These are phyloP conservation scores for Tetrahymena borealis DNA, from an alignment of 73 alveolate genomes.

Conservation along the genomic window DNA sequence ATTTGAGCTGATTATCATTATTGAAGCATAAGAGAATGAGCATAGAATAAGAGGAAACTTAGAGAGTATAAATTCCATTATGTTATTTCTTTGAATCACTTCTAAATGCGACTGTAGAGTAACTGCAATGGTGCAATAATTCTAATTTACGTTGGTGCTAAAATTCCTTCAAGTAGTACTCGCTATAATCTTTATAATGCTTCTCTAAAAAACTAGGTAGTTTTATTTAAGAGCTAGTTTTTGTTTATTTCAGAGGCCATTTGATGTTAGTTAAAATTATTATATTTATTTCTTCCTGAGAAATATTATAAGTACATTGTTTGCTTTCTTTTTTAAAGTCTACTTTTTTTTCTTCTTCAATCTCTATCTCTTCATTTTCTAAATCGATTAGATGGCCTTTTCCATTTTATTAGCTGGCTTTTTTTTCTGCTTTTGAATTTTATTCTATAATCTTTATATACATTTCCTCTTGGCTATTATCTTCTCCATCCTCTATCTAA, in stretches of 20 bases:
- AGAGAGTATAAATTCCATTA: background rate
- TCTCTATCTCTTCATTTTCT: too few species aligned
- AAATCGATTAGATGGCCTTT: too few species aligned
- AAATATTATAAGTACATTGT: background rate
- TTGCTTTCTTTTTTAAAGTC: background rate
- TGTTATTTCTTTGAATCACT: background rate
- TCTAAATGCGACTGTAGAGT: background rate
- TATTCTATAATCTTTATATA: background rate
- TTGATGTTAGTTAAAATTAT: background rate
- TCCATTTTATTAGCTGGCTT: too few species aligned
- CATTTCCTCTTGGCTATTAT: background rate
- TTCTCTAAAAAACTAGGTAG: background rate
- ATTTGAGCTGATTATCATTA: background rate
- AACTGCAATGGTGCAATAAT: background rate
- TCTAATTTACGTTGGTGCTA: background rate
- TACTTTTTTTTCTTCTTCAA: background rate
- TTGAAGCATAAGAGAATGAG: background rate
- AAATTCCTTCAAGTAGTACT: background rate
- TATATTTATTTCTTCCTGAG: background rate
- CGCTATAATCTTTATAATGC: background rate
- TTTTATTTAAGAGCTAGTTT: background rate
- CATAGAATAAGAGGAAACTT: background rate
- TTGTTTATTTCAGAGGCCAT: background rate
- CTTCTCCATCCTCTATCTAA: background rate
- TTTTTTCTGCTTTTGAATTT: too few species aligned